Evolutionary conservation across 148 eudicot genomes (phyloP), one percentile per base, ranked within the genome.

Genomic region (Salicornia ramosissima): DNA sequence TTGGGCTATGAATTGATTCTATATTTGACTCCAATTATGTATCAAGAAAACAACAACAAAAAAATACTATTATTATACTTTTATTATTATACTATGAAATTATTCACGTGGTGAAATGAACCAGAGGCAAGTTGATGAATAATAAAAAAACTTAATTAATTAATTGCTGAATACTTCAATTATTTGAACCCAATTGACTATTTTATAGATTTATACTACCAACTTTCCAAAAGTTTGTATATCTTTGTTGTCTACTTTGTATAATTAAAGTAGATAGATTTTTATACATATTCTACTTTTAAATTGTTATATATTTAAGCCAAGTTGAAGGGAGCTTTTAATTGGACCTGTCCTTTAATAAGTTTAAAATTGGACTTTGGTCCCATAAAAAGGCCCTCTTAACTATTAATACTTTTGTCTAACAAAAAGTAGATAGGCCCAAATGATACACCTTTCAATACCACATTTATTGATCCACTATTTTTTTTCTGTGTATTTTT

Each of bases 41-140:
- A 46, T 14, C 50, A 46, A 16, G 19, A 13, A 13, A 12, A 13
- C 16, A 0, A 12, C 2, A 46, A n/a, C n/a, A n/a, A n/a, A n/a
- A n/a, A n/a, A n/a, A n/a, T n/a, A n/a, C n/a, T 1, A 46, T 46
- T 46, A 12, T 46, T 36, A 36, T 11, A 15, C 50, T 46, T 19
- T 46, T 46, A 50, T 5, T 50, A 50, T 19, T 45, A 45, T 8
- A 14, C 11, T 8, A 8, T 13, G 54, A 0, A 58, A 30, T 16
- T 15, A 6, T 21, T 14, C 19, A 58, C 39, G 63, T 58, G 63
- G 63, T 58, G 63, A 58, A 58, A 58, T 58, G 42, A 58, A 58
- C 63, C 63, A 30, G 8, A 58, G 28, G 63, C 63, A 58, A 58
- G 59, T 55, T 55, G 63, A 4, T 19, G 4, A 15, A 0, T 56